A percentile compares a stretch with the other conserved stretches of the same genome.
Conservation (phyloP, 345 rosid genomes). For the Limnanthes douglasii region DNA sequence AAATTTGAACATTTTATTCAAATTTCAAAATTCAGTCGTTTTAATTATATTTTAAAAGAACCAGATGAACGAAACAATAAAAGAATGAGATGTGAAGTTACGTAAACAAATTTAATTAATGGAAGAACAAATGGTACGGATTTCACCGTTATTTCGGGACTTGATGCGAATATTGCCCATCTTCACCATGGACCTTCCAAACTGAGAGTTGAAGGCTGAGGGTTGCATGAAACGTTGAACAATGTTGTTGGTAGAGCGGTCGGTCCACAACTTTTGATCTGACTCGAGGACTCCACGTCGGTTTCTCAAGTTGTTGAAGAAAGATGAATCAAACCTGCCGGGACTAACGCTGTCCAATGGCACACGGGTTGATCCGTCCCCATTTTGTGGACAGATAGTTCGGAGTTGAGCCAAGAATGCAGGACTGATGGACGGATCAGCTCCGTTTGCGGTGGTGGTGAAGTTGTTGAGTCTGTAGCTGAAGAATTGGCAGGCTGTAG, state of each 20-base stretch:
- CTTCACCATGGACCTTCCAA: slow-evolving; percentile 44
- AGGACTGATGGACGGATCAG: slow-evolving; percentile 4
- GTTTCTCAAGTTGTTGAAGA: slow-evolving; percentile 11
- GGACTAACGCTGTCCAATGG: slow-evolving; percentile 12
- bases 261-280: slow-evolving; percentile 11
- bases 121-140: slow-evolving; percentile 34
- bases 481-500: slow-evolving; percentile 27
- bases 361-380: slow-evolving; percentile 6
- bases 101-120: slow-evolving; percentile 24
- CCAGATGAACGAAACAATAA: too few relatives aligned
- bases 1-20: too few relatives aligned
- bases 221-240: slow-evolving; percentile 6
- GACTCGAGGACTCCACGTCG: slow-evolving; percentile 11
- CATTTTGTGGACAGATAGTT: slow-evolving; percentile 6
- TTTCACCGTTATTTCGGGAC: slow-evolving; percentile 30
- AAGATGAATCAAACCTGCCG: slow-evolving; percentile 8
- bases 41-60: too few relatives aligned
- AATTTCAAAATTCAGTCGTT: too few relatives aligned
- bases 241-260: too few relatives aligned
- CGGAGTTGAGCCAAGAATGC: slow-evolving; percentile 9
- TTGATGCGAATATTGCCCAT: slow-evolving; percentile 45
- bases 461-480: slow-evolving; percentile 29
- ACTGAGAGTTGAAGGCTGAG: slow-evolving; percentile 27
- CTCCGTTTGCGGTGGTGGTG: too few relatives aligned
- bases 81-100: too few relatives aligned